Percentiles rank a stretch among this genome's conserved stretches.
Evolutionary conservation across 1,284 basidiomycete genomes (phyloP).

Genomic region (Malassezia obtusa): DNA sequence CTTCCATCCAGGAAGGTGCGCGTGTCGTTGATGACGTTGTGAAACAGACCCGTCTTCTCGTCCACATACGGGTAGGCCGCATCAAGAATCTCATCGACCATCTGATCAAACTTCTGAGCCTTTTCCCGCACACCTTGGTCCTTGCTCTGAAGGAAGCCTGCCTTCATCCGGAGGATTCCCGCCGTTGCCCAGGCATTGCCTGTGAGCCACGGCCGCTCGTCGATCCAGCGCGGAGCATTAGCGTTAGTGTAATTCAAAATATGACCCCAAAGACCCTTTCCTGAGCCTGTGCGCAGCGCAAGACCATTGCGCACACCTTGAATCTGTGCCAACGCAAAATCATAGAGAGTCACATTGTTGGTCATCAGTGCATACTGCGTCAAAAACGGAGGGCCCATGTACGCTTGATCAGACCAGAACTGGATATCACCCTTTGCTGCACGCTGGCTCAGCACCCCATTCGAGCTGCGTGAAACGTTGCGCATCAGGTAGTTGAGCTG

Average conservation of each 20-base stretch:
- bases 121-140: conserved; percentile 55
- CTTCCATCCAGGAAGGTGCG: conserved; percentile 29
- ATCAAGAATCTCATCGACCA: conserved; percentile 65
- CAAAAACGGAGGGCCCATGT: conserved; percentile 85
- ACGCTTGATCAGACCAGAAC: conserved; percentile 53
- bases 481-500: conserved; percentile 65
- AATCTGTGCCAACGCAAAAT: conserved; percentile 67
- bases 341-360: conserved; percentile 60
- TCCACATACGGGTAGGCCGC: conserved; percentile 59
- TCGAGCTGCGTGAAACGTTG: conserved; percentile 53
- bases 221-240: conserved; percentile 25
- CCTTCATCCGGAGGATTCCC: conserved; percentile 71
- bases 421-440: conserved; percentile 8
- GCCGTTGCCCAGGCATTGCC: conserved; percentile 78
- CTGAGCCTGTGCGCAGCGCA: conserved; percentile 54
- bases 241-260: conserved; percentile 22
- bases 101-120: conserved; percentile 57
- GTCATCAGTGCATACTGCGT: conserved; percentile 73
- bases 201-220: conserved; percentile 56
- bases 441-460: conserved; percentile 49
- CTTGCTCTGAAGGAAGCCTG: conserved; percentile 59
- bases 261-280: conserved; percentile 40
- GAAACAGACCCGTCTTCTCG: conserved; percentile 25
- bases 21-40: conserved; percentile 37
- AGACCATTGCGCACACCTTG: conserved; percentile 60